Base-by-base conservation (phyloP, 257 asterid genomes). In the Lycium ferocissimum region DNA sequence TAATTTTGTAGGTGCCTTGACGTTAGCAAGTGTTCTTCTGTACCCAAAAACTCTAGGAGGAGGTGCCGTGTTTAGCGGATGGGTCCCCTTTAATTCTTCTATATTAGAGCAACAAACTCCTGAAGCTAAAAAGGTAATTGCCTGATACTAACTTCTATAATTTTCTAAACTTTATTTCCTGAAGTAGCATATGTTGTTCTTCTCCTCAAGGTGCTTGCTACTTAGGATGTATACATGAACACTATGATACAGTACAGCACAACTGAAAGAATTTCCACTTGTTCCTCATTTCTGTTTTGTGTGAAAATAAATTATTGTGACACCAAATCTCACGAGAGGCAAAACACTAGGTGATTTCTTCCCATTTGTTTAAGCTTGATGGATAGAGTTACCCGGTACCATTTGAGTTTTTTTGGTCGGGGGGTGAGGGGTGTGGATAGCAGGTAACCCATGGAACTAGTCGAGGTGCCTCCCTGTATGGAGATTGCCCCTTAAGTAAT, bases 1-100 rank as follows among this genome's bases (percentile, higher is more conserved):
- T 53, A 59, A 80, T 85, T 76, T 63, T 83, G 22, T 82, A 97
- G 98, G 99, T 88, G 97, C 98, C 70, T 92, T 97, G 90, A 92
- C 98, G 13, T 90, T 97, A 92, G 98, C 98, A 61, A 95, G 99
- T 86, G 92, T 95, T 88, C 89, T 97, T 86, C 89, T 95, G 82
- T 93, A 97, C 85, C 98, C 98, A 18, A 94, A 89, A 89, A 91
- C 97, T 73, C 90, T 97, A 33, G 99, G 99, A 87, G 99, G 99
- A 86, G 98, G 96, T 85, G 98, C 97, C 5, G 93, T 95, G 62
- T 97, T 97, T 88, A 97, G 99, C 87, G 99, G 98, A 83, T 95
- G 99, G 98, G 93, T 97, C 82, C 97, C 99, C 17, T 94, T 97
- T 56, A 94, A 92, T 87, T 83, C 95, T 72, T 91, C 98, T 54